Conservation (phyloP, 805 yeast species). For the Yarrowia osloensis region DNA sequence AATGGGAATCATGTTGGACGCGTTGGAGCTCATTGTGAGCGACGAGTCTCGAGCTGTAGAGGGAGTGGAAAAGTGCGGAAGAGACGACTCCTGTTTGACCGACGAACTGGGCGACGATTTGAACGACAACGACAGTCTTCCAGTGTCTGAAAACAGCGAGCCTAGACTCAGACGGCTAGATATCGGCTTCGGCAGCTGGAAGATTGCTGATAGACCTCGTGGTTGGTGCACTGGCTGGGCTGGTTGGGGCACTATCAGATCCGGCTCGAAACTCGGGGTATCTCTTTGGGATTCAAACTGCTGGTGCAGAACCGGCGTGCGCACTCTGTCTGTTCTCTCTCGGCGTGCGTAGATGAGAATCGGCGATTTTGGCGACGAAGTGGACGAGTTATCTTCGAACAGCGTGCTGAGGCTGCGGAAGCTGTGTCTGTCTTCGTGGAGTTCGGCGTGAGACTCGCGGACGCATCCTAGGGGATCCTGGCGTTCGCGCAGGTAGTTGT, state of each 20-base stretch:
- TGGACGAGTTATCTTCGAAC: slow-evolving; percentile 5
- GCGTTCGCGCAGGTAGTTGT: background rate
- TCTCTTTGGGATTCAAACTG: background rate
- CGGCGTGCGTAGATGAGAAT: background rate
- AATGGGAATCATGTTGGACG: slow-evolving; percentile 85
- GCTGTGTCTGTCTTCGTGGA: background rate
- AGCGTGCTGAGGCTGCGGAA: slow-evolving; percentile 7
- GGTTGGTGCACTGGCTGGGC: background rate
- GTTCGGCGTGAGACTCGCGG: background rate
- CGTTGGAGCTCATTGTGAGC: slow-evolving; percentile 52
- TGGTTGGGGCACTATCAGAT: background rate
- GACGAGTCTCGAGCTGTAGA: slow-evolving; percentile 9
- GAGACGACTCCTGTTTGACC: background rate
- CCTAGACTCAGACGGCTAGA: background rate
- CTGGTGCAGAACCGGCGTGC: background rate
- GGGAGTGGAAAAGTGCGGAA: background rate
- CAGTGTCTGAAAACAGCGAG: background rate
- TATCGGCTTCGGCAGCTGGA: background rate
- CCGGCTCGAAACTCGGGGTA: background rate
- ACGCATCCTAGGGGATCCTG: background rate
- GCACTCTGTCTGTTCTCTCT: background rate
- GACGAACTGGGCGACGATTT: background rate
- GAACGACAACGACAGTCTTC: background rate
- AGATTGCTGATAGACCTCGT: background rate
- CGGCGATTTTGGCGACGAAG: background rate